These are phyloP conservation scores for Xanthoconium purpureum DNA, from an alignment of 768 basidiomycete species.

Conservation along the genomic window DNA sequence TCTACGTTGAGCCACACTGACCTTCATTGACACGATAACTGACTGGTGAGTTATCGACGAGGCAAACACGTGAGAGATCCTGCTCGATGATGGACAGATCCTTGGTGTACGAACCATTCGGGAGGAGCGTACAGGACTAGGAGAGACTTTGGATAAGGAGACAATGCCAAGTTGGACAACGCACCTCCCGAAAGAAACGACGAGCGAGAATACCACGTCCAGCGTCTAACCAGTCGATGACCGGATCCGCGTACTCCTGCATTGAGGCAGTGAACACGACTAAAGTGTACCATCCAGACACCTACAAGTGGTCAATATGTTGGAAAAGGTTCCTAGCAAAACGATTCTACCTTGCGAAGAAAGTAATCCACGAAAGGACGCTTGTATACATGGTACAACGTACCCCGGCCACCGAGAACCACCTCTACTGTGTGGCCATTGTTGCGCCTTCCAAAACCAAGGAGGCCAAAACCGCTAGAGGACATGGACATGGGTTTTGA, in stretches of 20 bases:
- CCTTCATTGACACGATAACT: conserved; percentile 93
- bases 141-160: not conserved
- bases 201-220: conserved; percentile 87
- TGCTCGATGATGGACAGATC: conserved; percentile 83
- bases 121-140: conserved; percentile 88
- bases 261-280: conserved; percentile 99
- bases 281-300: conserved; percentile 96
- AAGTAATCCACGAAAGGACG: conserved; percentile 97
- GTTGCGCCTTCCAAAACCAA: conserved; percentile 59
- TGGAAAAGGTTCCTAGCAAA: not conserved
- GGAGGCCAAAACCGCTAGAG: conserved; percentile 53
- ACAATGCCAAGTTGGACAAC: conserved; percentile 28
- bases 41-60: conserved; percentile 94
- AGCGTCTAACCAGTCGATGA: conserved; percentile 98
- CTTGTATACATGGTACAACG: conserved; percentile 97
- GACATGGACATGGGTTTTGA: conserved; percentile 64
- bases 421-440: conserved; percentile 91
- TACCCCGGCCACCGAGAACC: conserved; percentile 80
- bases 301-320: conserved; percentile 47
- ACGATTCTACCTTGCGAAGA: conserved; percentile 66
- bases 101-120: conserved; percentile 94
- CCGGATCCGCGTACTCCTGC: conserved; percentile 99
- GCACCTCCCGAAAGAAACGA: conserved; percentile 87
- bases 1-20: conserved; percentile 34
- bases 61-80: conserved; percentile 89